phyloP scores from a whole-genome alignment of 805 yeast genomes.

The Schizosaccharomyces lindneri region DNA sequence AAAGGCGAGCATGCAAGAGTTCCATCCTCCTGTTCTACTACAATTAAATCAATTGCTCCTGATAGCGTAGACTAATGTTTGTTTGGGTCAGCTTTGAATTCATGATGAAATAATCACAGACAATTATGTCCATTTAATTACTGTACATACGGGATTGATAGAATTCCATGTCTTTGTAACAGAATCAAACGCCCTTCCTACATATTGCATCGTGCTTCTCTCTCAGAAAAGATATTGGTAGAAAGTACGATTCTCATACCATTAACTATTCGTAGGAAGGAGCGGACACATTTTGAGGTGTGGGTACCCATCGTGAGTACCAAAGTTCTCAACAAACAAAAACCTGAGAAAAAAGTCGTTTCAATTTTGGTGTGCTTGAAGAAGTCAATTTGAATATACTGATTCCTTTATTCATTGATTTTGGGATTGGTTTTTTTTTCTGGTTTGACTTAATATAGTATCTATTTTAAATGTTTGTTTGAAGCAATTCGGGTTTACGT shows the following conservation, averaged over 20 bases:
- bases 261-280: not conserved
- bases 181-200: slow-evolving; percentile 81
- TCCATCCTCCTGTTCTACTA: slow-evolving; percentile 69
- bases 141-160: slow-evolving; percentile 35
- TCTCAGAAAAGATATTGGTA: not conserved
- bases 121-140: not conserved
- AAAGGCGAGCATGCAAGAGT: slow-evolving; percentile 71
- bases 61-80: slow-evolving; percentile 44
- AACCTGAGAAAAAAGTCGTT: too few relatives aligned
- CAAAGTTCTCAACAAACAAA: too few relatives aligned
- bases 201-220: slow-evolving; percentile 56
- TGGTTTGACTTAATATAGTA: too few relatives aligned
- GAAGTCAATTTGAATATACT: too few relatives aligned
- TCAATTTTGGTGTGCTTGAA: too few relatives aligned
- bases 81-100: not conserved
- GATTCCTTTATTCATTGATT: too few relatives aligned
- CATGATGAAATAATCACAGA: too few relatives aligned
- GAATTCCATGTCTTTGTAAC: slow-evolving; percentile 95
- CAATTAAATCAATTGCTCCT: slow-evolving; percentile 93
- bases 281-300: not conserved
- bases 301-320: too few relatives aligned
- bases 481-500: not conserved
- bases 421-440: too few relatives aligned
- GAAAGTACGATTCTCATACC: not conserved
- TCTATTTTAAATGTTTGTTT: too few relatives aligned